Conservation (phyloP, 768 basidiomycete species). For the Amanita polypyramis region DNA sequence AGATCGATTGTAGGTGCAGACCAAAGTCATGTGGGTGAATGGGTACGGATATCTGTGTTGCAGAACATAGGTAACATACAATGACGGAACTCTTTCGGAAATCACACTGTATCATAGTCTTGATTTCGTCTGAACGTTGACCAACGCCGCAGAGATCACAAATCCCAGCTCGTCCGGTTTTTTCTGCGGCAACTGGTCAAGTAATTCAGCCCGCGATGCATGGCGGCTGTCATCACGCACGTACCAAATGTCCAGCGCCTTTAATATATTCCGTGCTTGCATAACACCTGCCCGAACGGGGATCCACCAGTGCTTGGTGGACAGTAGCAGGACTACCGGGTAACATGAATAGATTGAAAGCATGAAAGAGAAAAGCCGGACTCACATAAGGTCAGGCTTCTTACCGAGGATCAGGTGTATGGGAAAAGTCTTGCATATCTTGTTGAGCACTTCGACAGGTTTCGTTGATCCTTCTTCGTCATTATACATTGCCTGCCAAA, state of each 20-base stretch:
- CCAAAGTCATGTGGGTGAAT: slow-evolving; percentile 35
- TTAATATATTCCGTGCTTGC: slow-evolving; percentile 18
- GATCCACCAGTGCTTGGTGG: slow-evolving; percentile 20
- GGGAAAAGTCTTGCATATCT: slow-evolving; percentile 27
- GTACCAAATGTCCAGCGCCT: slow-evolving; percentile 20
- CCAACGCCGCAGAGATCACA: background rate
- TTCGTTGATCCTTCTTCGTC: slow-evolving; percentile 44
- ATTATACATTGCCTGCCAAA: slow-evolving; percentile 47
- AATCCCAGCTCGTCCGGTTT: slow-evolving; percentile 14
- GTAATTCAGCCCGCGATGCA: background rate
- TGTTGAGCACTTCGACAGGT: slow-evolving; percentile 38
- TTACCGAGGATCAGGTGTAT: slow-evolving; percentile 45
- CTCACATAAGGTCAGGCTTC: slow-evolving; percentile 44
- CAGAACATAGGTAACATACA: slow-evolving; percentile 12
- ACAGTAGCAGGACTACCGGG: slow-evolving; percentile 19
- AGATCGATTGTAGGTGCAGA: slow-evolving; percentile 29
- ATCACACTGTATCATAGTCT: background rate
- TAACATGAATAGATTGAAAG: background rate
- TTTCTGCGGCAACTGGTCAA: slow-evolving; percentile 14
- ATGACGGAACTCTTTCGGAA: too few species aligned
- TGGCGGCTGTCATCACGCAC: background rate
- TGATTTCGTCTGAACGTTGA: background rate
- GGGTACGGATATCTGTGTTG: slow-evolving; percentile 35
- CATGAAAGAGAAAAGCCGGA: background rate
- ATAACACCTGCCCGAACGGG: slow-evolving; percentile 17